Evolutionary conservation across 2,329 filamentous ascomycete genomes (phyloP).

Genomic region (Exophiala mesophila): DNA sequence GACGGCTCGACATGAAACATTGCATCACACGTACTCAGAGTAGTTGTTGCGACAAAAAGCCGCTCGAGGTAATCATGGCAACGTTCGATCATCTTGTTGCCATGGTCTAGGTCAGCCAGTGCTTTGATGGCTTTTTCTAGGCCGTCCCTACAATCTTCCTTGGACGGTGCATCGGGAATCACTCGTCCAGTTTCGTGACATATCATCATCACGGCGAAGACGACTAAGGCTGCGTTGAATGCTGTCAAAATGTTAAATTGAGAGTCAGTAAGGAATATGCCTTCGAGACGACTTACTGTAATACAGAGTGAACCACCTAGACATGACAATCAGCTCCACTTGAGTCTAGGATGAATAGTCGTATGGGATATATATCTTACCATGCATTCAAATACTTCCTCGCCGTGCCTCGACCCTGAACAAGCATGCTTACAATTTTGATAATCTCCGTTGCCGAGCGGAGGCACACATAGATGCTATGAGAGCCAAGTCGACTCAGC

Average conservation of each 20-base stretch:
- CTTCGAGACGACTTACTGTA: too few species aligned
- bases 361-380: conserved; percentile 3
- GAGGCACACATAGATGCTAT: conserved; percentile 7
- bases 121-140: conserved; percentile 11
- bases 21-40: neutral
- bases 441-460: conserved; percentile 5
- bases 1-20: too few species aligned
- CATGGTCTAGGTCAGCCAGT: conserved; percentile 28
- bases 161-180: conserved; percentile 1
- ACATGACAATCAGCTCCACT: too few species aligned
- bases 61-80: conserved; percentile 30
- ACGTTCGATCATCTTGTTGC: conserved; percentile 31
- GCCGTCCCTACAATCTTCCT: conserved; percentile 1
- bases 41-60: conserved; percentile 11
- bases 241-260: neutral
- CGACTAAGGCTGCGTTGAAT: conserved; percentile 6
- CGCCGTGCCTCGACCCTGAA: neutral
- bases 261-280: too few species aligned
- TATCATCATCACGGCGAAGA: conserved; percentile 1
- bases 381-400: conserved; percentile 2
- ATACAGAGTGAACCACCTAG: too few species aligned
- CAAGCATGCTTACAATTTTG: conserved; percentile 4
- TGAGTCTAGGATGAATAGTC: too few species aligned
- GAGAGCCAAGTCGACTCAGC: neutral
- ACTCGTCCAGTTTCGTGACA: neutral